Base-by-base conservation (phyloP, 139 green algal genomes). In the Chlamydomonas sp. region DNA sequence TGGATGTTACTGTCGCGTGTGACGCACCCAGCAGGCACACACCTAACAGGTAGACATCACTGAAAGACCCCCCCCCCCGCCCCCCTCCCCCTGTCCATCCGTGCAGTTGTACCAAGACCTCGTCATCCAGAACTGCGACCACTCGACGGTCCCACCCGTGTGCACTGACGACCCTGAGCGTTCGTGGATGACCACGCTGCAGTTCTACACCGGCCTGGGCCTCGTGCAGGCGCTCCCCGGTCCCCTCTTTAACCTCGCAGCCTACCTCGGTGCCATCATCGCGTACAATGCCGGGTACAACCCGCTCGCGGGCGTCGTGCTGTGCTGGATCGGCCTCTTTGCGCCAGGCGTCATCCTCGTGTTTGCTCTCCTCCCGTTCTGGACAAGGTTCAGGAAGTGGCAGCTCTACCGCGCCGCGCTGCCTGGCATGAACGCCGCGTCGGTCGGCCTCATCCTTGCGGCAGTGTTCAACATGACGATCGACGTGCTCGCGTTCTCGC, bases 181-280 rank as follows among this genome's bases (percentile, higher is more conserved):
- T 67, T 78, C 58, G 13, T 97, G 91, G 91, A 86, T 97, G 47
- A 94, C 85, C 1, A 71, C 80, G 26, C 62, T 90, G 39, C 84
- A 96, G 81, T 97, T 96, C 61, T 90, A 93, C 50, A 84, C 88
- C 0, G 92, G 36, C 67, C 89, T 77, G 67, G 85, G 76, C 1
- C 57, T 84, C 1, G 85, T 78, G 58, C 85, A 95, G 73, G 89
- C 91, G 49, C 90, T 97, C 84, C 92, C 92, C 0, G 92, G 92
- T 0, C 93, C 93, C 1, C 82, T 98, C 39, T 98, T 98, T 84
- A 98, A 98, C 83, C 89, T 98, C 71, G 75, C 86, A 3, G 86
- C 89, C 28, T 98, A 97, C 83, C 79, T 97, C n/a, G 92, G 92
- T 3, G 87, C 90, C 3, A 82, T 97, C 60, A 90, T 93, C 13